Evolutionary conservation across 176 grass and related monocot genomes (phyloP).

Genomic region (Triticum timopheevii): DNA sequence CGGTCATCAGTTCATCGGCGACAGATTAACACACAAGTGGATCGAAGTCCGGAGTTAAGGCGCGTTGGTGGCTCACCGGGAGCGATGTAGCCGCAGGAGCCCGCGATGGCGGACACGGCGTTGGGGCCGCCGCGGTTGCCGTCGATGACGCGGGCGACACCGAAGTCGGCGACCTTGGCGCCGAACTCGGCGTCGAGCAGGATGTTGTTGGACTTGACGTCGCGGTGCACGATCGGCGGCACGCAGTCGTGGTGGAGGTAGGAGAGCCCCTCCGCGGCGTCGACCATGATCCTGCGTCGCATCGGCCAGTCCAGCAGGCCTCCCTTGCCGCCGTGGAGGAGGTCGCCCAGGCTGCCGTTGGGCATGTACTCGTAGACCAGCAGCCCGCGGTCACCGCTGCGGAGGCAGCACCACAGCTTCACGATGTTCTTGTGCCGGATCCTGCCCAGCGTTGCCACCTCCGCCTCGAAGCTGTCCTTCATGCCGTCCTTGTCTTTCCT

Average conservation of each 20-base stretch:
- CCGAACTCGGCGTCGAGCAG: slow-evolving; percentile 57
- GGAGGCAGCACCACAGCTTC: slow-evolving; percentile 76
- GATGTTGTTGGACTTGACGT: slow-evolving; percentile 91
- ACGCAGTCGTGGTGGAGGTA: slow-evolving; percentile 82
- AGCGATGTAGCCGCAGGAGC: slow-evolving; percentile 84
- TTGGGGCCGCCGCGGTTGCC: neutral
- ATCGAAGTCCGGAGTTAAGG: neutral
- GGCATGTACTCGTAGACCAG: slow-evolving; percentile 93
- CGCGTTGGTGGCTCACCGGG: slow-evolving; percentile 44
- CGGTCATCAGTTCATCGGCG: neutral
- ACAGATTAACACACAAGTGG: too few relatives aligned
- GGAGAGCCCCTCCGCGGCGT: slow-evolving; percentile 65
- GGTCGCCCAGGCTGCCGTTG: slow-evolving; percentile 74
- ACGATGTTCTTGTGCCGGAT: slow-evolving; percentile 90
- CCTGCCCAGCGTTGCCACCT: slow-evolving; percentile 64
- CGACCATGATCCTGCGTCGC: slow-evolving; percentile 53
- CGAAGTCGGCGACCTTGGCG: slow-evolving; percentile 75
- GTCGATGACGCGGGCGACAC: slow-evolving; percentile 51
- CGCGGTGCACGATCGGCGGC: slow-evolving; percentile 74
- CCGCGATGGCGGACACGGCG: slow-evolving; percentile 51
- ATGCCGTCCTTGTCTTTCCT: neutral
- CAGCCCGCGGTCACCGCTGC: slow-evolving; percentile 49
- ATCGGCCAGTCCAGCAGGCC: slow-evolving; percentile 53
- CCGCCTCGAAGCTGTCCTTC: slow-evolving; percentile 50
- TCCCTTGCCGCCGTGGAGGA: slow-evolving; percentile 63